phyloP scores from a whole-genome alignment of 371 early-diverging fungal species.

The Astathelohania contejeani region DNA sequence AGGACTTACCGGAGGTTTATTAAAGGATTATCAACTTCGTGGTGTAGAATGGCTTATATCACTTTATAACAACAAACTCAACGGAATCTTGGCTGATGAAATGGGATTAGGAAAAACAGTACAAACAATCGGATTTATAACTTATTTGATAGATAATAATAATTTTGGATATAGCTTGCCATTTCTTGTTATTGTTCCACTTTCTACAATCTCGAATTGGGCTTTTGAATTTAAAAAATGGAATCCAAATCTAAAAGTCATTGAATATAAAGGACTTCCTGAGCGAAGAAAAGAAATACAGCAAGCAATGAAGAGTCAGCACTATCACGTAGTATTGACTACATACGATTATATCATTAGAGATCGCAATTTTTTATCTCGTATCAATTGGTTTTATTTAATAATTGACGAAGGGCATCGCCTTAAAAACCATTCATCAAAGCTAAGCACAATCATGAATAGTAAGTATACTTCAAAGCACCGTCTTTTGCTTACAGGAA shows the following conservation, averaged over 20 bases:
- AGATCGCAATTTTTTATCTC: slow-evolving; percentile 63
- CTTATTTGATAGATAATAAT: slow-evolving; percentile 37
- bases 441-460: slow-evolving; percentile 63
- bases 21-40: slow-evolving; percentile 88
- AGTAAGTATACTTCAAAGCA: slow-evolving; percentile 68
- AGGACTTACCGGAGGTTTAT: too few relatives aligned
- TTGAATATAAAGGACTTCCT: slow-evolving; percentile 74
- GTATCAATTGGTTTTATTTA: slow-evolving; percentile 75
- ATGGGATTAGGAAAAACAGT: slow-evolving; percentile 82
- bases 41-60: slow-evolving; percentile 84
- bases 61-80: slow-evolving; percentile 75
- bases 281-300: slow-evolving; percentile 59
- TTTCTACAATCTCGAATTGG: slow-evolving; percentile 92
- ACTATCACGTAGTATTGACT: slow-evolving; percentile 67
- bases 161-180: slow-evolving; percentile 55
- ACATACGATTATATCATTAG: slow-evolving; percentile 91
- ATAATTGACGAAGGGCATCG: slow-evolving; percentile 97
- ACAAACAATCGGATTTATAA: slow-evolving; percentile 60
- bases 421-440: slow-evolving; percentile 80
- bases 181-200: slow-evolving; percentile 77
- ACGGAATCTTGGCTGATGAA: slow-evolving; percentile 94
- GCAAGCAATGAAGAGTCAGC: slow-evolving; percentile 53
- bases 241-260: slow-evolving; percentile 71
- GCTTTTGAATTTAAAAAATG: slow-evolving; percentile 82
- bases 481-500: slow-evolving; percentile 88